These are phyloP conservation scores for Pichia sporocuriosa DNA, from an alignment of 805 yeast species.

Conservation along the genomic window DNA sequence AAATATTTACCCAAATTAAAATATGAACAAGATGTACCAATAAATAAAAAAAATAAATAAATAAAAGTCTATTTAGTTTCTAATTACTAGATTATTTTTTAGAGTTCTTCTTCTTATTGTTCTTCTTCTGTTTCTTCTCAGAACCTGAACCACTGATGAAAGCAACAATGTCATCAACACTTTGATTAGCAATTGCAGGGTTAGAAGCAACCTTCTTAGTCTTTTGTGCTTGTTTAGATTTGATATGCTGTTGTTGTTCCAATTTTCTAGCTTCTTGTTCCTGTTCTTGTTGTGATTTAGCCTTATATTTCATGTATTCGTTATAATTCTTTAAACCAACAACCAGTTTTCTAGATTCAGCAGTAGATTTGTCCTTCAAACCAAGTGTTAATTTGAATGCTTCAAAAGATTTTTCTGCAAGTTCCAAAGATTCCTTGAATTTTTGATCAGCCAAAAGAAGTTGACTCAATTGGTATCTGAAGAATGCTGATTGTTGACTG, in stretches of 20 bases:
- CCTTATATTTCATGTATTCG: slow-evolving; percentile 20
- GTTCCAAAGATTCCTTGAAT: slow-evolving; percentile 48
- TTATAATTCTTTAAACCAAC: slow-evolving; percentile 47
- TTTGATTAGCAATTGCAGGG: slow-evolving; percentile 54
- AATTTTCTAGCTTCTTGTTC: slow-evolving; percentile 21
- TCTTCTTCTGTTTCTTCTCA: slow-evolving; percentile 27
- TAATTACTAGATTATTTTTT: slow-evolving; percentile 16
- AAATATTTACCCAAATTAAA: too few species aligned
- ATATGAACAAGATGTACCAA: slow-evolving; percentile 8
- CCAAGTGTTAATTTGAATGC: slow-evolving; percentile 58
- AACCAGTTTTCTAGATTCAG: slow-evolving; percentile 61
- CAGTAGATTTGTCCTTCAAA: slow-evolving; percentile 57
- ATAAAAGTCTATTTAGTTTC: too few species aligned
- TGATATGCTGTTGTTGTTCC: slow-evolving; percentile 17
- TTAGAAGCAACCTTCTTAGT: slow-evolving; percentile 32
- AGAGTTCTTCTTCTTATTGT: slow-evolving; percentile 19
- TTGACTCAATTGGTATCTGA: slow-evolving; percentile 65
- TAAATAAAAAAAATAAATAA: slow-evolving; percentile 8
- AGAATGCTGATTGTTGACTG: slow-evolving; percentile 55
- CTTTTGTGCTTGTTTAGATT: slow-evolving; percentile 25
- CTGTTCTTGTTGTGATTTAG: slow-evolving; percentile 18
- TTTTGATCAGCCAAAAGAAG: slow-evolving; percentile 46
- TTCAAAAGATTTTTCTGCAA: slow-evolving; percentile 48
- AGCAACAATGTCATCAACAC: slow-evolving; percentile 65
- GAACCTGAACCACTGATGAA: slow-evolving; percentile 57